Conservation (phyloP, 2,329 filamentous ascomycete species). For the Zymoseptoria brevis region DNA sequence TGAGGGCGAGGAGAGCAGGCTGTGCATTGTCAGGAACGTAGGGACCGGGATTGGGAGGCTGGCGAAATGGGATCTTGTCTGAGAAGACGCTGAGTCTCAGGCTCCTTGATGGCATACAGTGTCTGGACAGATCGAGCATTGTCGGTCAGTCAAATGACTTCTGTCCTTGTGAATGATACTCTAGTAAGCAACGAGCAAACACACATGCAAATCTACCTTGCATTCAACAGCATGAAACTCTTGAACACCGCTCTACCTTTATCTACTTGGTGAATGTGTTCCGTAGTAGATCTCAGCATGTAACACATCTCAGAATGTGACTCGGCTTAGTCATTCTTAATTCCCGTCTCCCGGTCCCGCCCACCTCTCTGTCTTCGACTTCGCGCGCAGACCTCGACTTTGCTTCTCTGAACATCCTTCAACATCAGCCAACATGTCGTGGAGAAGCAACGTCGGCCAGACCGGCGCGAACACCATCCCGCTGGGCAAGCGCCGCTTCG, state of each 20-base stretch:
- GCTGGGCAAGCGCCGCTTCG: conserved; percentile 75
- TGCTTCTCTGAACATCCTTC: not conserved
- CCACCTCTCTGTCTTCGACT: not conserved
- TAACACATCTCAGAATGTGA: not conserved
- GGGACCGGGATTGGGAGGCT: conserved; percentile 74
- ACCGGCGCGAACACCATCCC: conserved; percentile 98
- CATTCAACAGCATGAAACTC: too few species aligned
- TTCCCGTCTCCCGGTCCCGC: too few species aligned
- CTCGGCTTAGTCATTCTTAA: not conserved
- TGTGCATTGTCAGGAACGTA: conserved; percentile 75
- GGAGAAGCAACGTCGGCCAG: conserved; percentile 66
- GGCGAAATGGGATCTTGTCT: conserved; percentile 64
- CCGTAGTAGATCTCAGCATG: not conserved
- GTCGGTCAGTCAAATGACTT: too few species aligned
- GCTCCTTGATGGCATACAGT: too few species aligned
- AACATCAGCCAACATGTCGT: conserved; percentile 45
- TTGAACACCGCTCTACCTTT: too few species aligned
- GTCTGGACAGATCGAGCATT: too few species aligned
- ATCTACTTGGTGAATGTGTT: not conserved
- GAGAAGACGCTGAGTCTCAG: not conserved
- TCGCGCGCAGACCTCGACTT: not conserved
- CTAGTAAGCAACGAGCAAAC: too few species aligned
- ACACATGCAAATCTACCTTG: not conserved
- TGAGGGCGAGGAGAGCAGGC: conserved; percentile 37
- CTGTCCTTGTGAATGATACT: too few species aligned